phyloP scores from a whole-genome alignment of 2,329 filamentous ascomycete genomes.

The Colletotrichum scovillei region DNA sequence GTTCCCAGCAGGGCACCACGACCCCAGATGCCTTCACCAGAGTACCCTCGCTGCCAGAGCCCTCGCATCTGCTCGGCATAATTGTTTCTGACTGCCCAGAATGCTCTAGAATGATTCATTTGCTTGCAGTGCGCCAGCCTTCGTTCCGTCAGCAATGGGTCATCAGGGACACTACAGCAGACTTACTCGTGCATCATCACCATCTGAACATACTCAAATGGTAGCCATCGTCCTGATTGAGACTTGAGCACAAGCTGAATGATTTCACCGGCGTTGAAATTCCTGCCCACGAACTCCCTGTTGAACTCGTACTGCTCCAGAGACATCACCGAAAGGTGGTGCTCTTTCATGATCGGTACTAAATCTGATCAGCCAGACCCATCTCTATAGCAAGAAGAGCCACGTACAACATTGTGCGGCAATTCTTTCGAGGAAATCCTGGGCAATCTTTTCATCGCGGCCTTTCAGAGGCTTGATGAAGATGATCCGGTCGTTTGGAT shows the following conservation, averaged over 20 bases:
- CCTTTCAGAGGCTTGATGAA: slow-evolving; percentile 86
- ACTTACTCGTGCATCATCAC: slow-evolving; percentile 89
- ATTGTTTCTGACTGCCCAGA: slow-evolving; percentile 82
- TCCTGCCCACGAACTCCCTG: slow-evolving; percentile 84
- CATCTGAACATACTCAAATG: slow-evolving; percentile 88
- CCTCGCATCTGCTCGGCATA: slow-evolving; percentile 78
- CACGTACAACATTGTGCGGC: slow-evolving; percentile 79
- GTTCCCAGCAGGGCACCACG: slow-evolving; percentile 72
- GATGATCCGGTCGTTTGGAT: slow-evolving; percentile 81
- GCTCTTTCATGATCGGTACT: slow-evolving; percentile 77
- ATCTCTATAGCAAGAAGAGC: background rate
- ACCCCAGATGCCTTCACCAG: slow-evolving; percentile 87
- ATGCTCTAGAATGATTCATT: slow-evolving; percentile 88
- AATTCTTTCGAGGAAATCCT: slow-evolving; percentile 80
- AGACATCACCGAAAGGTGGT: slow-evolving; percentile 73
- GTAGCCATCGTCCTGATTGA: slow-evolving; percentile 76
- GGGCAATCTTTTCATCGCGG: slow-evolving; percentile 69
- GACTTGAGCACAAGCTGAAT: slow-evolving; percentile 86
- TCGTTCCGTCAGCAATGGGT: slow-evolving; percentile 27
- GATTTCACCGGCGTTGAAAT: slow-evolving; percentile 91
- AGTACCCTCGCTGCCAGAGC: slow-evolving; percentile 78
- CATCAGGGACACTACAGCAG: background rate
- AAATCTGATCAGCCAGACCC: background rate
- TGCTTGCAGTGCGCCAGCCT: slow-evolving; percentile 85
- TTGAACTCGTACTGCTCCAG: slow-evolving; percentile 88